Evolutionary conservation across 2,329 filamentous ascomycete species (phyloP).

Genomic region (Pseudocercospora musae): DNA sequence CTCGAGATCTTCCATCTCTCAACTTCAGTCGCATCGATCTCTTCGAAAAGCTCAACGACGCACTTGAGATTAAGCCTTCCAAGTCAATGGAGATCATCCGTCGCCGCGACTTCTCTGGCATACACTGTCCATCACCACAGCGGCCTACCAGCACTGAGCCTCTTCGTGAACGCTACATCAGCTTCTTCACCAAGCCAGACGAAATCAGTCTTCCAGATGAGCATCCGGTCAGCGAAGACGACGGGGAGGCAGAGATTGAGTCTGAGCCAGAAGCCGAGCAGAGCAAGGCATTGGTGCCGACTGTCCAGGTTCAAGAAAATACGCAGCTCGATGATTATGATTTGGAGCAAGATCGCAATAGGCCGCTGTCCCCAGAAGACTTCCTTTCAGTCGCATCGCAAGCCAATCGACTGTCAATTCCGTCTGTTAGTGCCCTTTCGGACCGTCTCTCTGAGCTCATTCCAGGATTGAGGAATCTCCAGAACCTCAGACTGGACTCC

Average conservation of each 20-base stretch:
- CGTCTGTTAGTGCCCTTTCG: slow-evolving; percentile 45
- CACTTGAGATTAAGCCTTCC: slow-evolving; percentile 39
- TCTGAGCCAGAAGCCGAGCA: slow-evolving; percentile 15
- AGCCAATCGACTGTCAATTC: slow-evolving; percentile 46
- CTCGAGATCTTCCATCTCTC: slow-evolving; percentile 45
- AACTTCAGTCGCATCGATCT: slow-evolving; percentile 49
- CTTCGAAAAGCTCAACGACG: slow-evolving; percentile 45
- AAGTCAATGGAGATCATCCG: slow-evolving; percentile 39
- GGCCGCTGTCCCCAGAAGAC: slow-evolving; percentile 41
- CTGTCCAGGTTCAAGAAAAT: slow-evolving; percentile 27
- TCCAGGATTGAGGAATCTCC: slow-evolving; percentile 40
- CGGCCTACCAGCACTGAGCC: slow-evolving; percentile 39
- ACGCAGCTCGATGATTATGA: slow-evolving; percentile 23
- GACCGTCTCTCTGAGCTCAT: slow-evolving; percentile 46
- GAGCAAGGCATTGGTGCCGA: slow-evolving; percentile 23
- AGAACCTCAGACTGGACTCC: slow-evolving; percentile 37
- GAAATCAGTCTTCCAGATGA: slow-evolving; percentile 27
- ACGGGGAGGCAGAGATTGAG: slow-evolving; percentile 23
- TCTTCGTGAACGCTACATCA: slow-evolving; percentile 45
- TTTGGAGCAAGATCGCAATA: slow-evolving; percentile 21
- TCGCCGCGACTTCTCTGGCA: slow-evolving; percentile 32
- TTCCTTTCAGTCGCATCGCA: slow-evolving; percentile 42
- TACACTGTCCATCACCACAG: slow-evolving; percentile 34
- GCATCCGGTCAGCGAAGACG: slow-evolving; percentile 19
- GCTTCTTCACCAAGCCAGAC: slow-evolving; percentile 45